Evolutionary conservation across 495 filamentous ascomycete species (phyloP).

Genomic region (Hypoxylon lienhwacheense): DNA sequence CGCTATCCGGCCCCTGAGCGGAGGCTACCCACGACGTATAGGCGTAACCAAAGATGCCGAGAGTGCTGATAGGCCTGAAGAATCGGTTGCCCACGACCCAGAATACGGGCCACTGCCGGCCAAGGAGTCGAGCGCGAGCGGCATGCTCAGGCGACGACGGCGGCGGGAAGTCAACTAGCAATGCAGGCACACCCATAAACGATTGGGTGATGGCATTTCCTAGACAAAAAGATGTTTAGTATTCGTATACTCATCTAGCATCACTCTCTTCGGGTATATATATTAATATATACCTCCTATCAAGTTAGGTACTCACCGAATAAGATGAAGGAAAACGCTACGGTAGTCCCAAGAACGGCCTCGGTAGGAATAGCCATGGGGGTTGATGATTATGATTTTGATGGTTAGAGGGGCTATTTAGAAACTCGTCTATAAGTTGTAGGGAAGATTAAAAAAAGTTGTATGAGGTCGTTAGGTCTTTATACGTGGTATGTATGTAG

Average conservation of each 20-base stretch:
- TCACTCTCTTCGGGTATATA: no score
- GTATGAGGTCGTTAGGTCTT: no score
- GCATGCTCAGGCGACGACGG: constrained; percentile 44
- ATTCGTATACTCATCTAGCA: no score
- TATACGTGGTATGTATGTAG: no score
- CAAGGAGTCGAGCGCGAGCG: constrained; percentile 44
- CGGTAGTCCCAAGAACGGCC: constrained; percentile 41
- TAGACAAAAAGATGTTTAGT: constrained; percentile 20
- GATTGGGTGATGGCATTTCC: constrained; percentile 57
- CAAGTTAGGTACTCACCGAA: constrained; percentile 47
- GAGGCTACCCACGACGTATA: constrained; percentile 41
- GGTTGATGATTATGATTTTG: constrained; percentile 1
- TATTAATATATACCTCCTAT: no score
- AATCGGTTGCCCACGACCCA: constrained; percentile 53
- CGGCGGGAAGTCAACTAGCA: constrained; percentile 51
- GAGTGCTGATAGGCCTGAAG: constrained; percentile 52
- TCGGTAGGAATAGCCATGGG: constrained; percentile 30
- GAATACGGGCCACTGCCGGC: constrained; percentile 52
- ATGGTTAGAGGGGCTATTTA: neutral
- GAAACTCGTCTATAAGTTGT: neutral
- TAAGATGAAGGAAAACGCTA: constrained; percentile 50
- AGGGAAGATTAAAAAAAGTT: no score
- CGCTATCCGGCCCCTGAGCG: constrained; percentile 11
- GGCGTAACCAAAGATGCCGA: constrained; percentile 51
- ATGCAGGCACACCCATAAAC: constrained; percentile 53